phyloP scores from a whole-genome alignment of 2,329 filamentous ascomycete species.

The Periconia sp. region DNA sequence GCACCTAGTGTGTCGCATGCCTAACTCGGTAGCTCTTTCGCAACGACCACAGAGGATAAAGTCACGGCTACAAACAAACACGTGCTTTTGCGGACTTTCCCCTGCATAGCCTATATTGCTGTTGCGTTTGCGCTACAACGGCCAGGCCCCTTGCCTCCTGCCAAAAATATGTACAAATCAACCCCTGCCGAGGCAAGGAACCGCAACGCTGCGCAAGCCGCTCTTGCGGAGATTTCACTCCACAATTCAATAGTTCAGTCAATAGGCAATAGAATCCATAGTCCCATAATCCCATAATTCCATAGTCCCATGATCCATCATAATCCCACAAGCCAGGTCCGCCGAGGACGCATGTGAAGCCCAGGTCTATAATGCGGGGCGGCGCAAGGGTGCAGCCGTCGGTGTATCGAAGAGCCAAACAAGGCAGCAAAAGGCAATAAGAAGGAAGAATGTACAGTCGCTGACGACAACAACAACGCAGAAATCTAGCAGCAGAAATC shows the following conservation, averaged over 20 bases:
- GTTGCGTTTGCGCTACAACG: conserved; percentile 3
- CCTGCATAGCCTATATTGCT: conserved; percentile 14
- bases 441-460: conserved; percentile 5
- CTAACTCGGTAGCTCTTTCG: conserved; percentile 1
- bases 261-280: no score
- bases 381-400: conserved; percentile 2
- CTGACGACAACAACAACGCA: conserved; percentile 7
- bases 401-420: conserved; percentile 10
- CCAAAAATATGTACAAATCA: conserved; percentile 23
- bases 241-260: no score
- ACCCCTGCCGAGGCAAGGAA: background rate
- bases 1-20: conserved; percentile 12
- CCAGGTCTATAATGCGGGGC: conserved; percentile 13
- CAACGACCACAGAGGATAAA: background rate
- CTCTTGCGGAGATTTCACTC: no score
- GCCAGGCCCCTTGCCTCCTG: conserved; percentile 9
- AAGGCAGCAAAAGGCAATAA: conserved; percentile 1
- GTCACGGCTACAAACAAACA: background rate
- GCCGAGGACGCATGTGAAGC: background rate
- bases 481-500: conserved; percentile 9
- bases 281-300: no score
- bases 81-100: background rate
- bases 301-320: no score
- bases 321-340: background rate
- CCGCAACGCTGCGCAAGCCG: no score